Evolutionary conservation across 495 filamentous ascomycete genomes (phyloP).

Genomic region (Entonaema liquescens): DNA sequence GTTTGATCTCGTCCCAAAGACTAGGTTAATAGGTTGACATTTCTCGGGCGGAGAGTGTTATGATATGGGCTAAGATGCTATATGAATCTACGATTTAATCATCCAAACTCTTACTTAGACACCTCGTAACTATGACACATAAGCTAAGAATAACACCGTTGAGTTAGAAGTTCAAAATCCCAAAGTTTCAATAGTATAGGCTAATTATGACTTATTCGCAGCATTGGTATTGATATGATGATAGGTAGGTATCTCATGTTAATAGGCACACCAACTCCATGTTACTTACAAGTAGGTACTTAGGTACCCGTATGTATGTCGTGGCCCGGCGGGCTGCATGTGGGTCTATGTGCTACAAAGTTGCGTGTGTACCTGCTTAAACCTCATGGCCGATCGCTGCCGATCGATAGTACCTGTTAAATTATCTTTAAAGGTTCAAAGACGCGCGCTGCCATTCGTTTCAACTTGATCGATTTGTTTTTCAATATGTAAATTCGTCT

Average conservation of each 20-base stretch:
- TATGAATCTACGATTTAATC: neutral
- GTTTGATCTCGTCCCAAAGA: neutral
- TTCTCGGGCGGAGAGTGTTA: neutral
- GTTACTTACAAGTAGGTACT: neutral
- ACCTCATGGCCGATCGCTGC: slow-evolving; percentile 30
- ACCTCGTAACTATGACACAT: neutral
- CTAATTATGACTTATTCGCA: neutral
- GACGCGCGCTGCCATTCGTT: slow-evolving; percentile 5
- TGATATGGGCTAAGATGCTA: neutral
- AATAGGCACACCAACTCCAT: too few relatives aligned
- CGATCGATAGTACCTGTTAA: slow-evolving; percentile 8
- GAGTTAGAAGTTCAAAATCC: too few relatives aligned
- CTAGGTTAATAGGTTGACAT: neutral
- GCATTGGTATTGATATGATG: neutral
- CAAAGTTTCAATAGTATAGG: too few relatives aligned
- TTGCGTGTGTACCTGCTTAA: slow-evolving; percentile 23
- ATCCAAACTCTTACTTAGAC: neutral
- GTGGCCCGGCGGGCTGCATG: slow-evolving; percentile 8
- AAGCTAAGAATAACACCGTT: too few relatives aligned
- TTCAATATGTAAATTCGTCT: slow-evolving; percentile 20
- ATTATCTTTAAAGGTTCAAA: slow-evolving; percentile 23
- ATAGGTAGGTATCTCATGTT: neutral
- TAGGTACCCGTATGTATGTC: neutral
- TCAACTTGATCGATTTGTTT: slow-evolving; percentile 15
- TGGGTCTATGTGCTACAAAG: slow-evolving; percentile 26